phyloP scores from a whole-genome alignment of 768 basidiomycete species.

The Dioszegia crocea region DNA sequence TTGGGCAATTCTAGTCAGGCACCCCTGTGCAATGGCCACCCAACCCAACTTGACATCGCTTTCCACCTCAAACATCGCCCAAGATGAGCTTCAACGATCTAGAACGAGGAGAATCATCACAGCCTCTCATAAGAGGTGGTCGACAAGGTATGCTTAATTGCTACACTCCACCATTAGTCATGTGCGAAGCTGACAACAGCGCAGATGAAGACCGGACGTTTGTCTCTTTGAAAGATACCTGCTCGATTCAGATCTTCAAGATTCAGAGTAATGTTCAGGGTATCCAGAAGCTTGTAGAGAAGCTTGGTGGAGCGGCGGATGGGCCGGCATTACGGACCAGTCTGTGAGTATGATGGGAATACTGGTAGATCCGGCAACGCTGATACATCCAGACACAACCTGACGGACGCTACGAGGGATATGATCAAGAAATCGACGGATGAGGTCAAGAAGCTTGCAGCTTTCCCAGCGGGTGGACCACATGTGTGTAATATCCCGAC shows the following conservation, averaged over 20 bases:
- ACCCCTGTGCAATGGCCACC: not conserved
- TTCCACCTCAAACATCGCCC: not conserved
- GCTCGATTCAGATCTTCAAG: conserved; percentile 87
- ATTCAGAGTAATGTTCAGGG: conserved; percentile 96
- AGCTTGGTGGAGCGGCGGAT: conserved; percentile 80
- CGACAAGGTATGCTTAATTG: conserved; percentile 23
- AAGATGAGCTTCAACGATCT: conserved; percentile 48
- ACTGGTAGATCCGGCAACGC: too few species aligned
- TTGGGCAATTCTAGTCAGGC: not conserved
- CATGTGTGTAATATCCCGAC: conserved; percentile 19
- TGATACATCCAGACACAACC: conserved; percentile 64
- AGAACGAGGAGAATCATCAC: conserved; percentile 41
- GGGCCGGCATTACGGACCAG: conserved; percentile 73
- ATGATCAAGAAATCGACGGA: conserved; percentile 93
- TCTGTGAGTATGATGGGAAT: too few species aligned
- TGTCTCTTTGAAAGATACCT: conserved; percentile 56
- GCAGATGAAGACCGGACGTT: conserved; percentile 66
- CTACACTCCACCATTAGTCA: not conserved
- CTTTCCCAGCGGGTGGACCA: conserved; percentile 53
- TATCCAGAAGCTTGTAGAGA: conserved; percentile 92
- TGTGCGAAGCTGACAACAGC: not conserved
- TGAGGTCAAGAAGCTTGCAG: conserved; percentile 82
- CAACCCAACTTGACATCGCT: not conserved
- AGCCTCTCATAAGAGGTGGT: conserved; percentile 31
- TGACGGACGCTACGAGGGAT: conserved; percentile 87